These are phyloP conservation scores for Aspergillus sclerotioniger DNA, from an alignment of 495 filamentous ascomycete species.

Conservation along the genomic window DNA sequence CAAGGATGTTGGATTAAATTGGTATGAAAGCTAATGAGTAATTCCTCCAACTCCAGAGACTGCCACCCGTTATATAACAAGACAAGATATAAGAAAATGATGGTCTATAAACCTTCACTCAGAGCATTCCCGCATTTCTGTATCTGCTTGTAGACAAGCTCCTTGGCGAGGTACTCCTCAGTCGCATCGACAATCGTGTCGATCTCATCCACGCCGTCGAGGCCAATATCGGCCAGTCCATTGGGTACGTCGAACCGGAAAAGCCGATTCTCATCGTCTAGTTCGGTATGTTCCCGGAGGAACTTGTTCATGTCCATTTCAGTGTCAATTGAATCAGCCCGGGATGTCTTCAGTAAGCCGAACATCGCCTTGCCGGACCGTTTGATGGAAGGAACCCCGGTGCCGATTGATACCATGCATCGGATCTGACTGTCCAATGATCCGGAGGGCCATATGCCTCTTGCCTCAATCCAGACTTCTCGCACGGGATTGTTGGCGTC, in stretches of 20 bases:
- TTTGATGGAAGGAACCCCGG: slow-evolving; percentile 35
- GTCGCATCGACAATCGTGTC: slow-evolving; percentile 39
- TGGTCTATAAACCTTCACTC: background rate
- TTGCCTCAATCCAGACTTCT: slow-evolving; percentile 46
- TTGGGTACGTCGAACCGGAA: slow-evolving; percentile 48
- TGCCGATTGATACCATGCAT: slow-evolving; percentile 49
- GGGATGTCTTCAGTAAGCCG: slow-evolving; percentile 27
- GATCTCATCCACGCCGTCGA: slow-evolving; percentile 39
- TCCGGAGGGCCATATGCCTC: slow-evolving; percentile 31
- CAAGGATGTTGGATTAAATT: no score
- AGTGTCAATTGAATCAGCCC: slow-evolving; percentile 36
- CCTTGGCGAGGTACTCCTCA: slow-evolving; percentile 33
- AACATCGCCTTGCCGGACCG: slow-evolving; percentile 27
- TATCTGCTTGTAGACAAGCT: slow-evolving; percentile 39
- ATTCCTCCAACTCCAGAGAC: background rate
- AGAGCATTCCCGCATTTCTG: slow-evolving; percentile 29
- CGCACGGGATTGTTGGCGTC: slow-evolving; percentile 48
- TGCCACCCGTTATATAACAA: background rate
- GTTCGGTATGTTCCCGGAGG: slow-evolving; percentile 32
- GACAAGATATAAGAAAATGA: background rate
- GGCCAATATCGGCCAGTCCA: slow-evolving; percentile 41
- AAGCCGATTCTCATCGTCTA: slow-evolving; percentile 33
- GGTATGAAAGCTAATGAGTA: no score
- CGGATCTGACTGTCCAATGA: slow-evolving; percentile 33
- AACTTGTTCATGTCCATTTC: slow-evolving; percentile 41